phyloP scores from a whole-genome alignment of 106 monocot species.

The Dioscorea alata region DNA sequence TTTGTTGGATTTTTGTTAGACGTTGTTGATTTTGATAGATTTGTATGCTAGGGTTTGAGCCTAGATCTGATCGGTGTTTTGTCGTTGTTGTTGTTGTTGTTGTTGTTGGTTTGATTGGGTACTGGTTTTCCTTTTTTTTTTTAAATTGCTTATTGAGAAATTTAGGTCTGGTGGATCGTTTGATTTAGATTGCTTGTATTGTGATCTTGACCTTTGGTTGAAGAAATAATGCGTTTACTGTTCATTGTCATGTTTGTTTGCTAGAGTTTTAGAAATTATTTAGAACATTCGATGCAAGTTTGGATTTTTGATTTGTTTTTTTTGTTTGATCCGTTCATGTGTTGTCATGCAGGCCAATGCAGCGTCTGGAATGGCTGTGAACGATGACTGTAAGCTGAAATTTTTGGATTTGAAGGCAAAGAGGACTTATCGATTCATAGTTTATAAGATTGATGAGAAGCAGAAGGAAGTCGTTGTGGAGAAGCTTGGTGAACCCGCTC shows the following conservation, averaged over 20 bases:
- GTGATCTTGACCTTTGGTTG: no score
- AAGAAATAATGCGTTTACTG: no score
- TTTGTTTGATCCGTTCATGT: no score
- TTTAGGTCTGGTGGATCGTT: no score
- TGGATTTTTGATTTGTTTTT: no score
- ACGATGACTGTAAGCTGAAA: conserved; percentile 32
- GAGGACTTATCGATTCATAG: conserved; percentile 24
- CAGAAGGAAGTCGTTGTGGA: conserved; percentile 24
- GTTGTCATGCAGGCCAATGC: conserved; percentile 16
- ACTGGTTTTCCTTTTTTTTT: not conserved
- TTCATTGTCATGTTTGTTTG: no score
- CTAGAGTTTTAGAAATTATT: no score
- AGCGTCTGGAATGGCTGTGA: conserved; percentile 22
- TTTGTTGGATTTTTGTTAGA: not conserved
- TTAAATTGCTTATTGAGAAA: not conserved
- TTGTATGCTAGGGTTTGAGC: not conserved
- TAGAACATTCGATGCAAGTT: no score
- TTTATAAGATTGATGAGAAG: conserved; percentile 24
- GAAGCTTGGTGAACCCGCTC: conserved; percentile 23
- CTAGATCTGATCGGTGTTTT: not conserved
- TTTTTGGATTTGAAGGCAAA: conserved; percentile 27
- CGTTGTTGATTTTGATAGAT: not conserved
- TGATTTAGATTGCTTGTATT: no score
- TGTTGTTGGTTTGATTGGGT: not conserved
- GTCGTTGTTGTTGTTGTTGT: not conserved